Evolutionary conservation across 2,329 filamentous ascomycete genomes (phyloP).

Genomic region (Trichoderma arundinaceum): DNA sequence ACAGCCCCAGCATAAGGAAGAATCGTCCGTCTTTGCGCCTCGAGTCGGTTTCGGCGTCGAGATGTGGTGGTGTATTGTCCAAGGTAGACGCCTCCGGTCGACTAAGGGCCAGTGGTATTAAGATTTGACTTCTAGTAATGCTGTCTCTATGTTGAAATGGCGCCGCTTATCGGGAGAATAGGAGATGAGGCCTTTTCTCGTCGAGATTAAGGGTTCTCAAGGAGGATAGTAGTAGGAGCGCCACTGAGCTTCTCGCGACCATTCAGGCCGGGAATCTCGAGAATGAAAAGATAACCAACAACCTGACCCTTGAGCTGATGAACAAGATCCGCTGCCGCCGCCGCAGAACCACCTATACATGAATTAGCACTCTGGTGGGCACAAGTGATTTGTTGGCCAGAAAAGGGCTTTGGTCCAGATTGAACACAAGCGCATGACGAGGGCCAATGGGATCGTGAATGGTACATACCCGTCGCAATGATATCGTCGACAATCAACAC

Average conservation of each 20-base stretch:
- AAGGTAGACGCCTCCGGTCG: not conserved
- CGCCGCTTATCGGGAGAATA: slow-evolving; percentile 21
- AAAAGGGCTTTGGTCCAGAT: too few relatives aligned
- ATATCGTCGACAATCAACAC: slow-evolving; percentile 97
- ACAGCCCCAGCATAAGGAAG: slow-evolving; percentile 5
- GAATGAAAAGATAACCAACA: slow-evolving; percentile 90
- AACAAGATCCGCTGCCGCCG: slow-evolving; percentile 85
- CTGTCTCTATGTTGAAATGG: slow-evolving; percentile 13
- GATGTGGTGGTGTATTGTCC: not conserved
- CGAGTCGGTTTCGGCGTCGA: slow-evolving; percentile 7
- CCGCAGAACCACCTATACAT: slow-evolving; percentile 80
- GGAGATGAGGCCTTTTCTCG: slow-evolving; percentile 17
- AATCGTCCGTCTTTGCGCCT: slow-evolving; percentile 17
- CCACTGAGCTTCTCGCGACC: slow-evolving; percentile 87
- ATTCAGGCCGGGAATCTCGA: slow-evolving; percentile 92
- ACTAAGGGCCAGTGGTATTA: not conserved
- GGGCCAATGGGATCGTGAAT: slow-evolving; percentile 10
- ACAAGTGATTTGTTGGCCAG: not conserved
- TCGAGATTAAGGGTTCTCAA: slow-evolving; percentile 58
- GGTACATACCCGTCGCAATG: slow-evolving; percentile 86
- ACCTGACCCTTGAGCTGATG: slow-evolving; percentile 84
- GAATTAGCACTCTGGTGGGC: slow-evolving; percentile 3
- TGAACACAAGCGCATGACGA: not conserved
- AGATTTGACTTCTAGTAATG: slow-evolving; percentile 6
- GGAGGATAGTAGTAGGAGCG: slow-evolving; percentile 77